A percentile compares a stretch with the other conserved stretches of the same genome.
These are phyloP conservation scores for Phytophthora citricola DNA, from an alignment of 352 stramenopile genomes.

Conservation along the genomic window DNA sequence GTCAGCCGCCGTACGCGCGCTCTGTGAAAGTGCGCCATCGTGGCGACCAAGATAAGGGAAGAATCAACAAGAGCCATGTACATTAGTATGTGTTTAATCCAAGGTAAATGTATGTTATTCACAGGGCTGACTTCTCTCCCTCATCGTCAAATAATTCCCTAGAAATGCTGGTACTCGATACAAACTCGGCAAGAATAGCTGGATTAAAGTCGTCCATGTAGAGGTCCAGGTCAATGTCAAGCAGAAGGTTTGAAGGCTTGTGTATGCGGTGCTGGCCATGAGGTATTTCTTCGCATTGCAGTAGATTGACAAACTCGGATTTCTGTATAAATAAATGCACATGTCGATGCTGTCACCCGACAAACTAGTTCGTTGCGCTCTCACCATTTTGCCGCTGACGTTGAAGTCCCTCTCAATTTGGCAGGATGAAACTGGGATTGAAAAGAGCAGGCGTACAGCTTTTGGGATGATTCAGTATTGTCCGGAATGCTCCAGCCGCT, in stretches of 20 bases:
- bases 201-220: neutral
- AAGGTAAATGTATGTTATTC: neutral
- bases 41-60: too few relatives aligned
- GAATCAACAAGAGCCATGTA: too few relatives aligned
- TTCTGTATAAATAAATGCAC: conserved; percentile 21
- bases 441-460: conserved; percentile 11
- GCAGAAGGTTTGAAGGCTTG: conserved; percentile 10
- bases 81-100: too few relatives aligned
- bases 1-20: too few relatives aligned
- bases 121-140: neutral
- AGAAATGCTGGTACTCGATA: neutral
- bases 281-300: conserved; percentile 26
- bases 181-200: conserved; percentile 1
- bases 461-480: conserved; percentile 22
- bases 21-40: too few relatives aligned
- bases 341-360: conserved; percentile 22
- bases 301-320: conserved; percentile 20
- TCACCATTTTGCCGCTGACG: conserved; percentile 16
- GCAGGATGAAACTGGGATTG: conserved; percentile 13
- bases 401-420: conserved; percentile 27
- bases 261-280: conserved; percentile 7
- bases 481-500: conserved; percentile 3
- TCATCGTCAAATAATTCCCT: neutral
- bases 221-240: conserved; percentile 4
- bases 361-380: conserved; percentile 9